Base-by-base conservation (phyloP, 345 rosid genomes). In the Eucalyptus globulus region DNA sequence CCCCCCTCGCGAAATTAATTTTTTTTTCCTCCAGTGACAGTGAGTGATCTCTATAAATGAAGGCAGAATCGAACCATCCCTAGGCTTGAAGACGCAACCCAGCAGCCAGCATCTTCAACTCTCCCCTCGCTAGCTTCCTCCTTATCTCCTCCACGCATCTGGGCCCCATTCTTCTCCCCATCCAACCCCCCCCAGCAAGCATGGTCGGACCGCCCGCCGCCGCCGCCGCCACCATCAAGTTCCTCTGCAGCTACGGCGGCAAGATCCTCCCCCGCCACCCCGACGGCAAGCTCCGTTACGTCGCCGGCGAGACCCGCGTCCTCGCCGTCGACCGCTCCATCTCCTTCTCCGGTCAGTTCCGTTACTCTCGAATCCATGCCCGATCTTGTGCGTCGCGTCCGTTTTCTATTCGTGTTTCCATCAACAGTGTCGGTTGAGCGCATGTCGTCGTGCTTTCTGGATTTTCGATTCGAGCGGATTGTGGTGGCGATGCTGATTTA, bases 211-310 rank as follows among this genome's bases (percentile, higher is more conserved):
- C 94, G 51, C 88, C 93, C 14, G 53, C 62, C 10, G 88, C 86
- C 90, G 60, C 89, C 87, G 17, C 62, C 58, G 4, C 29, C 90
- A 90, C 93, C 89, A 90, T 96, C 92, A 97, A 96, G 88, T 95
- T 97, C 92, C 95, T 96, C 50, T 96, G 98, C 92, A 97, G 99
- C 88, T 95, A 97, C 92, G 98, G 97, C 67, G 99, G 99, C 40
- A 95, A 91, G 93, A 96, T 97, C 89, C 86, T 93, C 76, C 99
- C 99, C 56, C 99, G 99, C 89, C 92, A 94, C 89, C 93, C 97
- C 22, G 98, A 97, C 90, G 96, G 97, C 31, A 95, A 93, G 69
- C 99, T 97, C 94, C 98, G 99, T 91, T 97, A 97, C 88, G 89
- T 91, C 26, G 99, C 99, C 37, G 99, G 99, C 26, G 92, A 95